These are phyloP conservation scores for Stephania cephalantha DNA, from an alignment of 164 flowering plant genomes.

Conservation along the genomic window DNA sequence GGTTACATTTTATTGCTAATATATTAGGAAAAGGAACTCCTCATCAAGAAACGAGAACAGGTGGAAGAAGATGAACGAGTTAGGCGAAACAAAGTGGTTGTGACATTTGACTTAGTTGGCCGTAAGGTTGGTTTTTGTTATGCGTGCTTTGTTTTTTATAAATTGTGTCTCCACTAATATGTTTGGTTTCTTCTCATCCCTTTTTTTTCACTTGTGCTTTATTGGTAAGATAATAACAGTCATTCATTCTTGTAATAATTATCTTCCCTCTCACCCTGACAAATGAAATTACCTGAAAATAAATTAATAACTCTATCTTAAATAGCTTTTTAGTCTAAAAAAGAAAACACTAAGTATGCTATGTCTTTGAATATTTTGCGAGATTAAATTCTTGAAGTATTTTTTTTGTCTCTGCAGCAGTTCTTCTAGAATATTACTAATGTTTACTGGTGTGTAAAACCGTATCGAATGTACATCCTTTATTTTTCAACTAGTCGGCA, in stretches of 20 bases:
- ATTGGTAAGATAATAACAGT: neutral
- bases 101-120: slow-evolving; percentile 90
- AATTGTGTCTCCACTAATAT: neutral
- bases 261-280: neutral
- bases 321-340: neutral
- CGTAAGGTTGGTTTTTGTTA: slow-evolving; percentile 57
- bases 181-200: neutral
- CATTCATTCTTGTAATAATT: neutral
- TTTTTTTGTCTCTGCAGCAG: neutral
- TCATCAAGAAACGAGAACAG: slow-evolving; percentile 71
- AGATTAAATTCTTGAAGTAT: neutral
- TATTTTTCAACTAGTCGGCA: neutral
- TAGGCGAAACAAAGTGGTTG: slow-evolving; percentile 63
- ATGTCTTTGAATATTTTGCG: neutral
- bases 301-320: neutral
- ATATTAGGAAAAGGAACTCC: slow-evolving; percentile 75
- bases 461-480: neutral
- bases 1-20: neutral
- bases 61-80: slow-evolving; percentile 80
- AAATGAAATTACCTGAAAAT: neutral
- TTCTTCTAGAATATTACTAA: neutral
- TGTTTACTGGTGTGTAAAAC: neutral
- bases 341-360: neutral
- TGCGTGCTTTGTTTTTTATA: too few relatives aligned
- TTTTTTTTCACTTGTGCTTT: neutral